A percentile compares a stretch with the other conserved stretches of the same genome.
Conservation (phyloP, 2,329 filamentous ascomycete species). For the Cordyceps fumosorosea region DNA sequence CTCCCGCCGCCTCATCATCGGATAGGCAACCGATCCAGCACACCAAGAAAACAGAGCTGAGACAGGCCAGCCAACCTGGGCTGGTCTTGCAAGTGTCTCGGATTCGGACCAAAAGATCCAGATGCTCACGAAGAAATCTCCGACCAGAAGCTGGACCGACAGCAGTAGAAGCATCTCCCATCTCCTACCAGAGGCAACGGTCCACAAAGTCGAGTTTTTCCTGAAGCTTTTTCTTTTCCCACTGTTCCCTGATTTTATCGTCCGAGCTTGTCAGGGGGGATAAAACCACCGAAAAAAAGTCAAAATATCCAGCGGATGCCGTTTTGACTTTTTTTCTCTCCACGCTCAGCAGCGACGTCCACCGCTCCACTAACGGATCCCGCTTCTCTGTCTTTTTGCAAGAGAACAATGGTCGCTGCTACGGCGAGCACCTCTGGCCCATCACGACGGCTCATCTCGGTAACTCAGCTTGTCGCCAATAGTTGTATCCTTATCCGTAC, state of each 20-base stretch:
- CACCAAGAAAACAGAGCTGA: not conserved
- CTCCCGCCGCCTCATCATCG: not conserved
- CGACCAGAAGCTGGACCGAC: not conserved
- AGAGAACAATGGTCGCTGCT: not conserved
- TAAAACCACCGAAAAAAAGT: not conserved
- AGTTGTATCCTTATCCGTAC: no score
- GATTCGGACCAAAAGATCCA: not conserved
- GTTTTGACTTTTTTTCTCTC: constrained; percentile 10
- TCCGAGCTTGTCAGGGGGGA: not conserved
- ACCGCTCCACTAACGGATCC: not conserved
- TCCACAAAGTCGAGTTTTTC: not conserved
- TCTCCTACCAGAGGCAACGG: not conserved
- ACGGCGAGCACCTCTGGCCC: not conserved
- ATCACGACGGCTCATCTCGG: no score
- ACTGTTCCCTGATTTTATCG: not conserved
- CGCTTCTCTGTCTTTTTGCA: not conserved
- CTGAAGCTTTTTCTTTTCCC: no score
- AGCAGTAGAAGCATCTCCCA: not conserved
- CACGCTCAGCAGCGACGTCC: constrained; percentile 1
- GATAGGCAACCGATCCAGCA: not conserved
- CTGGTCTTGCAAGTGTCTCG: not conserved
- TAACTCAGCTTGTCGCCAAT: no score
- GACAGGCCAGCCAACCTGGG: not conserved
- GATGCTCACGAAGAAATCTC: not conserved
- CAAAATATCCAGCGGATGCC: not conserved